Conservation (phyloP, 2,329 filamentous ascomycete genomes). For the Arthrobotrys megalospora region DNA sequence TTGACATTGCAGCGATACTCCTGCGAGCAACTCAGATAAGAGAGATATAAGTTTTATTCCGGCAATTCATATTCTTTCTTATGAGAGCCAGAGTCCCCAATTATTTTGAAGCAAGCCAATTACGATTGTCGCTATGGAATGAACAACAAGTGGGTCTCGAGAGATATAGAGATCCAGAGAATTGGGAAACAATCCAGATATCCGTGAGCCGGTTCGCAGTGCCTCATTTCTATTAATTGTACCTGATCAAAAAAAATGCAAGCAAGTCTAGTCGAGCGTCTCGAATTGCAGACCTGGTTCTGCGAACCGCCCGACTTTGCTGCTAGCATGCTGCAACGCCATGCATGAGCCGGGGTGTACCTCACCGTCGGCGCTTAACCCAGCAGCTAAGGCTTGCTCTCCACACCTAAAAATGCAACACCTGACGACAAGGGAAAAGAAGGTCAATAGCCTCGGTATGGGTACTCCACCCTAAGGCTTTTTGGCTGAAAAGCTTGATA, state of each 20-base stretch:
- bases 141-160: too few relatives aligned
- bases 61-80: too few relatives aligned
- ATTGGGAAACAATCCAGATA: too few relatives aligned
- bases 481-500: conserved; percentile 20
- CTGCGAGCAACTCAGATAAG: neutral
- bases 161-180: too few relatives aligned
- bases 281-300: conserved; percentile 14
- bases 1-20: neutral
- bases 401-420: conserved; percentile 51
- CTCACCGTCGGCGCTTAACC: conserved; percentile 46
- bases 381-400: neutral
- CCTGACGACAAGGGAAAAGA: neutral
- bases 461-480: neutral
- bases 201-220: too few relatives aligned
- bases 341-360: conserved; percentile 37
- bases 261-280: conserved; percentile 23
- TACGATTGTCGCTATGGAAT: too few relatives aligned
- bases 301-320: conserved; percentile 32
- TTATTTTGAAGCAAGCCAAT: too few relatives aligned
- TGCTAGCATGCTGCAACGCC: conserved; percentile 7
- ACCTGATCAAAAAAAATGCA: conserved; percentile 6
- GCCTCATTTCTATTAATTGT: neutral
- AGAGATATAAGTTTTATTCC: neutral
- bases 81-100: too few relatives aligned
- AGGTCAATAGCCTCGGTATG: conserved; percentile 6